Evolutionary conservation across 2,329 filamentous ascomycete genomes (phyloP).

Genomic region (Botrytis fragariae): DNA sequence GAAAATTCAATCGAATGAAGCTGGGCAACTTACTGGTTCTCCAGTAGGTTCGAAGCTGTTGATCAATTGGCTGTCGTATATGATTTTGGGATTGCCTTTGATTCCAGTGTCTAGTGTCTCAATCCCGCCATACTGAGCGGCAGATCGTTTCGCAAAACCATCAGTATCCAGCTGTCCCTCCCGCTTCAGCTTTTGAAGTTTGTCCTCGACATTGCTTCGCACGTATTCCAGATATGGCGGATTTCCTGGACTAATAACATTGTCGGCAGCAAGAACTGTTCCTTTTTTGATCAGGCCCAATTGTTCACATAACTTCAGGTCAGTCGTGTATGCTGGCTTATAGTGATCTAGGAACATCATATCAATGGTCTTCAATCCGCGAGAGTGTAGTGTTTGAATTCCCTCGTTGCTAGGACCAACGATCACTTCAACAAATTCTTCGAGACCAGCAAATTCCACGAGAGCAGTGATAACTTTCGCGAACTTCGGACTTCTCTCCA

Average conservation of each 20-base stretch:
- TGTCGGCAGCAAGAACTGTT: constrained; percentile 64
- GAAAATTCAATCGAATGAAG: too few species aligned
- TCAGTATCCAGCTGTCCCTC: constrained; percentile 47
- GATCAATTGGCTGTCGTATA: constrained; percentile 63
- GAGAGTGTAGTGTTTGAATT: constrained; percentile 54
- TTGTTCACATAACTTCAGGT: constrained; percentile 75
- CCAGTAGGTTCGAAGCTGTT: constrained; percentile 68
- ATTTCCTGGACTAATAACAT: constrained; percentile 69
- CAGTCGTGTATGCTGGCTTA: constrained; percentile 71
- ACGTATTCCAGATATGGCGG: constrained; percentile 71
- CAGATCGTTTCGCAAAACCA: constrained; percentile 28
- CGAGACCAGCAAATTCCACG: constrained; percentile 72
- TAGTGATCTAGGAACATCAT: constrained; percentile 71
- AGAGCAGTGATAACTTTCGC: constrained; percentile 66
- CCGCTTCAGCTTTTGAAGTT: constrained; percentile 46
- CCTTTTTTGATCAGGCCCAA: constrained; percentile 62
- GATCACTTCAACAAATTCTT: constrained; percentile 65
- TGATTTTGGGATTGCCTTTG: constrained; percentile 59
- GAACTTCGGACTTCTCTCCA: constrained; percentile 74
- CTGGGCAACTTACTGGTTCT: constrained; percentile 51
- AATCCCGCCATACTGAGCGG: constrained; percentile 39
- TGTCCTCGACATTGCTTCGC: constrained; percentile 60
- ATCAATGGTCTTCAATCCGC: constrained; percentile 27
- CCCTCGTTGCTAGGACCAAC: constrained; percentile 68
- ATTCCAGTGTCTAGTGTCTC: constrained; percentile 39